phyloP scores from a whole-genome alignment of 164 flowering plant genomes.

The Malania oleifera region DNA sequence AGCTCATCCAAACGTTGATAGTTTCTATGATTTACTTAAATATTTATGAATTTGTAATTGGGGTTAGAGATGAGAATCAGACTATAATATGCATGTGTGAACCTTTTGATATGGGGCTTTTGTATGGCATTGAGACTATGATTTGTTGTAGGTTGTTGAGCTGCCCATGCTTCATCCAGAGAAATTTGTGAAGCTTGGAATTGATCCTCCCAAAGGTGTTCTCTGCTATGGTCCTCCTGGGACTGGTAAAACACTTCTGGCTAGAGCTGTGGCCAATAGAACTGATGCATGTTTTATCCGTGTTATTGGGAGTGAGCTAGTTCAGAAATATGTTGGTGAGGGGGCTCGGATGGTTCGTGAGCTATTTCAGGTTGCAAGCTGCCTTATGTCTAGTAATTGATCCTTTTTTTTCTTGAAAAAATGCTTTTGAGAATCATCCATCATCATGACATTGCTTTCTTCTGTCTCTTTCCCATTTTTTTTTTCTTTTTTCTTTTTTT shows the following conservation, averaged over 20 bases:
- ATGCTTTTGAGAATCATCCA: too few species aligned
- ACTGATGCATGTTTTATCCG: constrained; percentile 98
- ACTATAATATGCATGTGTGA: background rate
- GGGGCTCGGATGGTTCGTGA: constrained; percentile 99
- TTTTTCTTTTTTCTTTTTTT: background rate
- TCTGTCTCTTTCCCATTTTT: too few species aligned
- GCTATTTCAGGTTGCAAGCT: constrained; percentile 67
- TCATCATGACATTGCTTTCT: too few species aligned
- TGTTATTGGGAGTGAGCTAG: constrained; percentile 98
- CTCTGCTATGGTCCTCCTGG: constrained; percentile 99
- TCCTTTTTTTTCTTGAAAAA: background rate
- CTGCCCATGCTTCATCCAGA: constrained; percentile 99
- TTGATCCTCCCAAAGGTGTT: constrained; percentile 99
- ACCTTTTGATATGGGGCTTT: background rate
- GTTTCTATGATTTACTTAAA: too few species aligned
- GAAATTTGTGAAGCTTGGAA: constrained; percentile 95
- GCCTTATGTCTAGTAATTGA: background rate
- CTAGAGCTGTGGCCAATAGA: constrained; percentile 96
- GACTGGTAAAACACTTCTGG: constrained; percentile 93
- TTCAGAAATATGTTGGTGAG: constrained; percentile 95
- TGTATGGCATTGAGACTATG: background rate
- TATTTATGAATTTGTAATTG: background rate
- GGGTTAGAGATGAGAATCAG: too few species aligned
- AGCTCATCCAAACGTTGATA: too few species aligned
- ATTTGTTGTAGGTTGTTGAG: constrained; percentile 62